Percentiles rank a stretch among this genome's conserved stretches.
phyloP scores from a whole-genome alignment of 192 early-diverging fungal genomes.

The Kickxella alabastrina region DNA sequence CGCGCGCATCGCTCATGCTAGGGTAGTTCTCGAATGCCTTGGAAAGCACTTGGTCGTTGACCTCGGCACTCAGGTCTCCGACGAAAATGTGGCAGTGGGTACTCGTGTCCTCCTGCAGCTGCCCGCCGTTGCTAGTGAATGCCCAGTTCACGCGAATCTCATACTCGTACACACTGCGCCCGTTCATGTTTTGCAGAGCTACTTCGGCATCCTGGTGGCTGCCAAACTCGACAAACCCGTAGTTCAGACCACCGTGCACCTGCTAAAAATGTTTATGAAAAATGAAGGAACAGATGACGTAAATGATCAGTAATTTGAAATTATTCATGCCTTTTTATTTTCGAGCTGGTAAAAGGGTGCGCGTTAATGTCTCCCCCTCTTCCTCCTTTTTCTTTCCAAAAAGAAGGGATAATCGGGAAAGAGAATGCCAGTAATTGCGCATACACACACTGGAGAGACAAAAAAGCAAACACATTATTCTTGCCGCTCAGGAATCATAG shows the following conservation, averaged over 20 bases:
- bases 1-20: conserved; percentile 72
- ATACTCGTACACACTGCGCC: conserved; percentile 42
- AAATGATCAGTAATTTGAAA: conserved; percentile 18
- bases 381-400: too few relatives aligned
- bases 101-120: conserved; percentile 64
- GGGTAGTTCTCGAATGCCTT: conserved; percentile 63
- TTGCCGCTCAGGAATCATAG: too few relatives aligned
- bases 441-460: too few relatives aligned
- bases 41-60: conserved; percentile 74
- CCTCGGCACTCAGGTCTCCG: conserved; percentile 87
- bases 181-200: conserved; percentile 71
- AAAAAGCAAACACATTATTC: too few relatives aligned
- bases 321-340: too few relatives aligned
- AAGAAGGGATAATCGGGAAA: too few relatives aligned
- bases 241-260: conserved; percentile 70
- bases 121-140: conserved; percentile 32
- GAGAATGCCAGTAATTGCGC: too few relatives aligned
- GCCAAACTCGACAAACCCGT: conserved; percentile 85
- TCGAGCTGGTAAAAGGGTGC: too few relatives aligned
- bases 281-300: background rate
- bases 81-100: conserved; percentile 88
- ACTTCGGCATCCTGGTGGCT: conserved; percentile 66
- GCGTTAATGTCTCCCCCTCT: too few relatives aligned
- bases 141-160: conserved; percentile 57
- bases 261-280: conserved; percentile 52